A percentile compares a stretch with the other conserved stretches of the same genome.
phyloP scores from a whole-genome alignment of 306 rosid species.

The Trifolium fragiferum region DNA sequence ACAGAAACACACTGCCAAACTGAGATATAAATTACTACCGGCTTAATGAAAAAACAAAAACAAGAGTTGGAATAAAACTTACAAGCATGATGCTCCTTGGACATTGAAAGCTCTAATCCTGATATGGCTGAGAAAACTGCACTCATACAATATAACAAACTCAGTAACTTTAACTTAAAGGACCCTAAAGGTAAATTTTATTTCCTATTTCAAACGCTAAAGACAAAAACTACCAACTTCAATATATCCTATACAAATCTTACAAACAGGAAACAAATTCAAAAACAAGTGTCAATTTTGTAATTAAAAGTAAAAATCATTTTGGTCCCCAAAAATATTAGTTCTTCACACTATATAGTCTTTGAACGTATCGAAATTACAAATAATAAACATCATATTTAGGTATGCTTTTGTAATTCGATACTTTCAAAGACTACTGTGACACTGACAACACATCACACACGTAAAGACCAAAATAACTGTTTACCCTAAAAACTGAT shows the following conservation, averaged over 20 bases:
- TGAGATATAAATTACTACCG: conserved; percentile 23
- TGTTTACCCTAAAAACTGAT: background rate
- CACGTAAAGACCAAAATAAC: background rate
- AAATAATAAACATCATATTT: background rate
- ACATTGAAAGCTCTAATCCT: conserved; percentile 89
- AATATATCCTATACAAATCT: background rate
- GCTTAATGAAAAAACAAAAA: background rate
- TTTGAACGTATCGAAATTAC: background rate
- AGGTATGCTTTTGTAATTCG: background rate
- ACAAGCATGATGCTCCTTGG: conserved; percentile 79
- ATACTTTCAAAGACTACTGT: background rate
- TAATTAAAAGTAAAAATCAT: conserved; percentile 10
- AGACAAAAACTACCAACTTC: background rate
- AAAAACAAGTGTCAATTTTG: conserved; percentile 5
- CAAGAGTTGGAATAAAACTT: conserved; percentile 40
- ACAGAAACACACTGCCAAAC: conserved; percentile 21
- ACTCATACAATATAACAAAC: conserved; percentile 42
- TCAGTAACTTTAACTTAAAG: conserved; percentile 20
- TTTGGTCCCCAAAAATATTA: background rate
- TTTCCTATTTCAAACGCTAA: background rate
- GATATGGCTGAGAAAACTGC: conserved; percentile 97
- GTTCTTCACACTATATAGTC: background rate
- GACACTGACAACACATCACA: background rate
- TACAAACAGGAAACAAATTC: background rate
- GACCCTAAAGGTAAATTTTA: background rate